Evolutionary conservation across 305 asterid genomes (phyloP).

Genomic region (Fraxinus xanthoxyloides): DNA sequence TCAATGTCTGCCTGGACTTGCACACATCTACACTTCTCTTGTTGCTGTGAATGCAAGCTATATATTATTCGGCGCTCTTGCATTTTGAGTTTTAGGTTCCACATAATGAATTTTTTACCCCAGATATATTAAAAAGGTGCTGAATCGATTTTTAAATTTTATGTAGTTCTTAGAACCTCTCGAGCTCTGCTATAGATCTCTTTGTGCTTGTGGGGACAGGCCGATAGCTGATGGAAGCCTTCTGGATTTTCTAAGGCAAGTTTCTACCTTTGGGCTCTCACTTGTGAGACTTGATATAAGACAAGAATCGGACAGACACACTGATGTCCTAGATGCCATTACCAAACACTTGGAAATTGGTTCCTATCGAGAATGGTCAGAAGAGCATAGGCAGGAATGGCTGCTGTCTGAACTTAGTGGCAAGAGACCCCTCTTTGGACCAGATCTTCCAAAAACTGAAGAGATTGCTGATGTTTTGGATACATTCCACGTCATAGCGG

Average conservation of each 20-base stretch:
- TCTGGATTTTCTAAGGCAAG: constrained; percentile 57
- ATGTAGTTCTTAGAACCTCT: constrained; percentile 55
- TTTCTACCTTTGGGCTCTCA: constrained; percentile 53
- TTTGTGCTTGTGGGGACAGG: constrained; percentile 51
- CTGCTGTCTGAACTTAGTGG: constrained; percentile 51
- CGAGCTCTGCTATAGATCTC: constrained; percentile 53
- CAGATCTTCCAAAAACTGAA: constrained; percentile 52
- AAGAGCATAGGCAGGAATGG: constrained; percentile 57
- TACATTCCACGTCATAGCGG: constrained; percentile 49
- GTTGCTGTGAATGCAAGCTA: neutral
- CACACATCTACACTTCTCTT: neutral
- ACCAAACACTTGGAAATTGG: constrained; percentile 50
- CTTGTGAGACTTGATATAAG: constrained; percentile 51
- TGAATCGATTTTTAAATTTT: constrained; percentile 9
- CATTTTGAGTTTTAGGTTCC: neutral
- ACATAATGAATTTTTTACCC: neutral
- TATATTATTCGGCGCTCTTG: neutral
- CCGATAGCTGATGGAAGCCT: constrained; percentile 55
- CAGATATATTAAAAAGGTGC: neutral
- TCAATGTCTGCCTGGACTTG: neutral
- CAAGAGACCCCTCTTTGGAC: constrained; percentile 52
- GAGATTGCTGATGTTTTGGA: constrained; percentile 54
- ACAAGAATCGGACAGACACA: constrained; percentile 56
- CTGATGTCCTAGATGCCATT: constrained; percentile 49
- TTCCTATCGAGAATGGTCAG: constrained; percentile 52